Evolutionary conservation across 2,329 filamentous ascomycete genomes (phyloP).

Genomic region (Trichoderma sp.): DNA sequence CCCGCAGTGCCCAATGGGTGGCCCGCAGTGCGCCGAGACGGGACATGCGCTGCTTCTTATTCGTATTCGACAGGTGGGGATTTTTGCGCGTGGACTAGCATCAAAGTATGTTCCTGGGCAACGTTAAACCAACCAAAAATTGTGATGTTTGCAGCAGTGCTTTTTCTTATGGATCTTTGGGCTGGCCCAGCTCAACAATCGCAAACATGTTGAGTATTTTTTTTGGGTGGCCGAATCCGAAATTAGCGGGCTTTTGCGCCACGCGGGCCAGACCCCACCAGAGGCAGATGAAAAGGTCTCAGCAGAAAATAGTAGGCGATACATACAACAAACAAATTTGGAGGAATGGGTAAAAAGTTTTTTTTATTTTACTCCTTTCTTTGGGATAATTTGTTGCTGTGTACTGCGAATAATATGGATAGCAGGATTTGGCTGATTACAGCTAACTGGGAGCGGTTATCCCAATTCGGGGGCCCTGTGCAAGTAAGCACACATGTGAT

Average conservation of each 20-base stretch:
- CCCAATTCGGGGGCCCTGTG: too few relatives aligned
- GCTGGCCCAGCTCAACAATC: constrained; percentile 9
- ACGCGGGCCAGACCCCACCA: constrained; percentile 5
- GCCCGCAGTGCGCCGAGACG: not conserved
- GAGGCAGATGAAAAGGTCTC: not conserved
- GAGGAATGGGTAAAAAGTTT: not conserved
- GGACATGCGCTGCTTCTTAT: not conserved
- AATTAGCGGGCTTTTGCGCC: not conserved
- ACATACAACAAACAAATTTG: not conserved
- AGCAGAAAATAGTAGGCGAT: not conserved
- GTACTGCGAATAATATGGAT: not conserved
- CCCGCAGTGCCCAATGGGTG: not conserved
- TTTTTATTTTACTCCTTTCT: not conserved
- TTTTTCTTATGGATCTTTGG: not conserved
- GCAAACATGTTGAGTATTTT: constrained; percentile 15
- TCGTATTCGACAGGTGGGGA: not conserved
- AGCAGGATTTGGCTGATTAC: not conserved
- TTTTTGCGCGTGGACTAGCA: not conserved
- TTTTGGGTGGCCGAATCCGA: not conserved
- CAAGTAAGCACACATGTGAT: not conserved
- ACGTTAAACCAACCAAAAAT: not conserved
- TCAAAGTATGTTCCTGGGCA: not conserved
- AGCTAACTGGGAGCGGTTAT: not conserved
- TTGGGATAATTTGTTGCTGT: not conserved
- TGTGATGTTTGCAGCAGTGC: not conserved